Base-by-base conservation (phyloP, 345 rosid species). In the Acer yangbiense region DNA sequence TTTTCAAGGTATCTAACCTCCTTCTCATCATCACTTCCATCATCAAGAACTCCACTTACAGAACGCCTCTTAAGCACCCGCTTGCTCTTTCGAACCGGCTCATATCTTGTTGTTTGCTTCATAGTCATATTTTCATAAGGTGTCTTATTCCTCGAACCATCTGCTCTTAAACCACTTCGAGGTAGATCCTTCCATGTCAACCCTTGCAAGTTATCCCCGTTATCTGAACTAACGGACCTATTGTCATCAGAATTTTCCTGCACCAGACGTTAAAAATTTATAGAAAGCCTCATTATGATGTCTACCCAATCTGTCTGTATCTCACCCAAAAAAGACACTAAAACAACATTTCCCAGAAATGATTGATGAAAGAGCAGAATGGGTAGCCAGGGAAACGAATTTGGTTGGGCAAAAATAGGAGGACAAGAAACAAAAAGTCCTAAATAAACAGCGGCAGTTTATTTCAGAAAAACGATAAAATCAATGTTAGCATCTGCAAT, bases 1-100 rank as follows among this genome's bases (percentile, higher is more conserved):
- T 87, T 89, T 77, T 87, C 90, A 66, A 87, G 85, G 79, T 82
- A 89, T 25, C 83, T 85, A 70, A 87, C 87, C 84, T 89, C 92
- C 44, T 81, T 90, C n/a, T 89, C 92, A 50, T 77, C 82, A 48
- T 72, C 83, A 65, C 65, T 73, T 13, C 72, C 84, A 69, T 87
- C 90, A 76, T 76, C 83, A 71, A 83, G 77, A 66, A 78, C 86
- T 73, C 72, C 85, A 67, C 81, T 87, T 63, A 87, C 60, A 4
- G 80, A 74, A 32, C 83, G 87, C 65, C 76, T 89, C 81, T 85
- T 89, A 23, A 83, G 83, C 67, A 80, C 81, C 50, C 88, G 81
- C 87, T 81, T 87, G 76, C 90, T 87, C 87, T 87, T 87, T 32
- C 89, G 87, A 82, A 78, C 67, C 13, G 88, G 67, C 74, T 82